Conservation (phyloP, 768 basidiomycete genomes). For the Holtermanniella nyarrowii region DNA sequence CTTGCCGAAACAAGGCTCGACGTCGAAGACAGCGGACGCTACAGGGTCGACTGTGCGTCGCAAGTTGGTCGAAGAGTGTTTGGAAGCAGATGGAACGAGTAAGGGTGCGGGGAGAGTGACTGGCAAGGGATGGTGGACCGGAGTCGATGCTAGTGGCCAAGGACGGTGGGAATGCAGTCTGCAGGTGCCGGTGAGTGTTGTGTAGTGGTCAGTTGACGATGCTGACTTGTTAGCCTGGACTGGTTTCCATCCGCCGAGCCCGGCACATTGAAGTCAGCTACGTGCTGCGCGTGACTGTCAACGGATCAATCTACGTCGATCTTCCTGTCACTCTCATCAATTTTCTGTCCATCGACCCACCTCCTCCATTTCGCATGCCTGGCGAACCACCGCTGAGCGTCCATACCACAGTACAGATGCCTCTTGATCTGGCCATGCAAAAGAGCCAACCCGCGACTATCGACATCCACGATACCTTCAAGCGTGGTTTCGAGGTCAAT, state of each 20-base stretch:
- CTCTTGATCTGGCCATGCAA: not conserved
- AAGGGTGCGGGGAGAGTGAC: slow-evolving; percentile 54
- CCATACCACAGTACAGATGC: not conserved
- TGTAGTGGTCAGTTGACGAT: not conserved
- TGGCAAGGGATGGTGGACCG: slow-evolving; percentile 76
- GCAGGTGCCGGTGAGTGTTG: slow-evolving; percentile 56
- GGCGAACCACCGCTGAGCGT: not conserved
- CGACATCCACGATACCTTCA: not conserved
- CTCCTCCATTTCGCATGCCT: slow-evolving; percentile 40
- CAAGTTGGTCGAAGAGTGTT: slow-evolving; percentile 54
- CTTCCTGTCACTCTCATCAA: slow-evolving; percentile 70
- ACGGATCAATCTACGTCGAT: slow-evolving; percentile 57
- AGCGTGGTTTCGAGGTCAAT: slow-evolving; percentile 1
- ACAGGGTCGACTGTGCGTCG: slow-evolving; percentile 55
- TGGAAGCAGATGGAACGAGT: slow-evolving; percentile 51
- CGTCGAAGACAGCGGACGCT: slow-evolving; percentile 41
- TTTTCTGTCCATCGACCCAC: slow-evolving; percentile 76
- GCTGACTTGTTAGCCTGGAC: slow-evolving; percentile 13
- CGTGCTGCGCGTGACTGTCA: slow-evolving; percentile 55
- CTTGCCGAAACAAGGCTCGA: not conserved
- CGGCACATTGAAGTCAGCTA: slow-evolving; percentile 70
- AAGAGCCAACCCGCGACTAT: not conserved
- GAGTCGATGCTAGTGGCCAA: slow-evolving; percentile 55
- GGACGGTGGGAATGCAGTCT: slow-evolving; percentile 61
- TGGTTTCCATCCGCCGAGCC: slow-evolving; percentile 52